Evolutionary conservation across 2,329 filamentous ascomycete species (phyloP).

Genomic region (Lasiodiplodia citricola): DNA sequence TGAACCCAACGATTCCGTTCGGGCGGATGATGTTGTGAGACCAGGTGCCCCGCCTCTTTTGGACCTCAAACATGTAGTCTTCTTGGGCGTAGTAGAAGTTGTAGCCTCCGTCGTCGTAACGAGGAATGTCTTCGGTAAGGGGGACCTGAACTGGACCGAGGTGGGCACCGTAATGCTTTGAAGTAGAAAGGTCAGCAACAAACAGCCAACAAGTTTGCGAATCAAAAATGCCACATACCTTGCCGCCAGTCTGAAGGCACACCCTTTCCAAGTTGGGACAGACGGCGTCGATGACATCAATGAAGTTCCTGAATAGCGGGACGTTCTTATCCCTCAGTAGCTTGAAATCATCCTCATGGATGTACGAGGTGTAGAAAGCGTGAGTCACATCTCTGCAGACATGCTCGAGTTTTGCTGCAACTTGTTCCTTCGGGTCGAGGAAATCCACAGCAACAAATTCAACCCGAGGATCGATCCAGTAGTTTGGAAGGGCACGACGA

Average conservation of each 20-base stretch:
- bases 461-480: constrained; percentile 38
- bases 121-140: constrained; percentile 9
- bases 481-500: constrained; percentile 32
- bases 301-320: constrained; percentile 20
- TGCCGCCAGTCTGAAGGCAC: constrained; percentile 14
- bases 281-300: constrained; percentile 14
- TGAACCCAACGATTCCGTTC: constrained; percentile 19
- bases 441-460: constrained; percentile 43
- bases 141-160: constrained; percentile 4
- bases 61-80: constrained; percentile 11
- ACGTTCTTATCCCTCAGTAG: constrained; percentile 4
- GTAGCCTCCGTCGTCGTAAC: not conserved
- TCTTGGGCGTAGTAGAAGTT: constrained; percentile 18
- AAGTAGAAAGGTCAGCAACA: not conserved
- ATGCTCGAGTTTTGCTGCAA: constrained; percentile 27
- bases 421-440: constrained; percentile 27
- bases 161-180: constrained; percentile 19
- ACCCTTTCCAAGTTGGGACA: constrained; percentile 14
- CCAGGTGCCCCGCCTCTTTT: constrained; percentile 2
- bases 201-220: not conserved
- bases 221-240: not conserved
- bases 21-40: constrained; percentile 22
- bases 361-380: constrained; percentile 43
- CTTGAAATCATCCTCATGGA: constrained; percentile 32
- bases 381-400: constrained; percentile 40